Evolutionary conservation across 495 filamentous ascomycete genomes (phyloP).

Genomic region (Sporormia fimetaria): DNA sequence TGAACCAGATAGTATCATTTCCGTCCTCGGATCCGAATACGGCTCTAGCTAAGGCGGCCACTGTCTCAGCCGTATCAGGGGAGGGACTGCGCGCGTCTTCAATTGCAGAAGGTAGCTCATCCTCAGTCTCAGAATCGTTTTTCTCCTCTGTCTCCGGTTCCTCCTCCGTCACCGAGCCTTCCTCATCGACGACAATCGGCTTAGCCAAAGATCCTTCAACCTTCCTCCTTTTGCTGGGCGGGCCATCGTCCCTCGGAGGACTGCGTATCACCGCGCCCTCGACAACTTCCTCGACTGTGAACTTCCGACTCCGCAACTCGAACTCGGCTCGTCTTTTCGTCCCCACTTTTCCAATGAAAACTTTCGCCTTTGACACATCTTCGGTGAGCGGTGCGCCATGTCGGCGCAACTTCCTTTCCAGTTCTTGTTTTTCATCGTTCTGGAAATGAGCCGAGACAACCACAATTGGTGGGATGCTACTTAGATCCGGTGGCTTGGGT

Average conservation of each 20-base stretch:
- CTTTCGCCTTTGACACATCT: conserved; percentile 56
- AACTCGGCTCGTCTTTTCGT: conserved; percentile 60
- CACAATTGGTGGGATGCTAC: conserved; percentile 54
- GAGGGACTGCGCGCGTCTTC: not conserved
- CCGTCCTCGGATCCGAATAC: conserved; percentile 1
- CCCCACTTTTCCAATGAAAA: conserved; percentile 61
- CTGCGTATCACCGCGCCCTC: conserved; percentile 1
- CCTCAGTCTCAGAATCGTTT: conserved; percentile 14
- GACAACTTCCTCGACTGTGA: conserved; percentile 47
- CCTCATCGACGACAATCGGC: conserved; percentile 3
- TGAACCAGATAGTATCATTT: conserved; percentile 46
- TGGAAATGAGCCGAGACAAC: conserved; percentile 62
- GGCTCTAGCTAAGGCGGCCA: not conserved
- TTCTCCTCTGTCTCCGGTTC: conserved; percentile 7
- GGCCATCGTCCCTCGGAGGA: conserved; percentile 6
- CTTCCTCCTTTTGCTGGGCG: conserved; percentile 30
- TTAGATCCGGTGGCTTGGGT: conserved; percentile 24
- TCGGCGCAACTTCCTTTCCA: conserved; percentile 51
- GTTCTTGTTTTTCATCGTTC: conserved; percentile 45
- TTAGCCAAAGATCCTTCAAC: conserved; percentile 4
- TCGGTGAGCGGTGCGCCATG: conserved; percentile 52
- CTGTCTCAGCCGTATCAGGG: not conserved
- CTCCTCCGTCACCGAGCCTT: conserved; percentile 15
- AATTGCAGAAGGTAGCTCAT: conserved; percentile 11
- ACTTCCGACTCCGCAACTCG: conserved; percentile 57